These are phyloP conservation scores for Inga oerstediana DNA, from an alignment of 306 rosid species.

Conservation along the genomic window DNA sequence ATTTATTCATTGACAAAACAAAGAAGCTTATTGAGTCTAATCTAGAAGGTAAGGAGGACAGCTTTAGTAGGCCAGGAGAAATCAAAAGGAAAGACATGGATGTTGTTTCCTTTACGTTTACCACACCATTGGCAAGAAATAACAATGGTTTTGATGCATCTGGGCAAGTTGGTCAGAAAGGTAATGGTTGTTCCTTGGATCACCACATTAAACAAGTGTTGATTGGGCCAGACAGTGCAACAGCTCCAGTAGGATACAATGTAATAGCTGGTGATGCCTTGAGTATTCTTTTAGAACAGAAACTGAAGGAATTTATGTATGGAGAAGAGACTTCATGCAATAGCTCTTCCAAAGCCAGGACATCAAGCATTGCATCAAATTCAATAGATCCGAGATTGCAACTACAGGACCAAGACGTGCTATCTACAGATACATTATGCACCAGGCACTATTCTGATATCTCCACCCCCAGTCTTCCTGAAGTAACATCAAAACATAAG, in stretches of 20 bases:
- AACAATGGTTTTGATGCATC: conserved; percentile 58
- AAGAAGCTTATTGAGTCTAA: conserved; percentile 57
- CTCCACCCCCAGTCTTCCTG: conserved; percentile 49
- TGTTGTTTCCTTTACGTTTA: conserved; percentile 94
- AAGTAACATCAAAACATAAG: conserved; percentile 52
- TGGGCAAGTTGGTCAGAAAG: conserved; percentile 42
- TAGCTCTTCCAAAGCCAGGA: conserved; percentile 46
- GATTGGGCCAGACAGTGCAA: conserved; percentile 58
- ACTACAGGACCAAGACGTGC: conserved; percentile 47
- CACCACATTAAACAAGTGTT: conserved; percentile 58
- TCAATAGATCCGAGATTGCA: conserved; percentile 41
- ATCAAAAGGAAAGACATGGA: conserved; percentile 74
- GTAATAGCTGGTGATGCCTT: conserved; percentile 78
- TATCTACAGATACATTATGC: conserved; percentile 35
- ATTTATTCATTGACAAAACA: conserved; percentile 55
- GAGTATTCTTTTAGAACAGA: conserved; percentile 87
- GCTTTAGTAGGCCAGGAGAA: conserved; percentile 57
- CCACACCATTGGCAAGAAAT: conserved; percentile 78
- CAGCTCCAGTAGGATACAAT: conserved; percentile 76
- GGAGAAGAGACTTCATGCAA: conserved; percentile 50
- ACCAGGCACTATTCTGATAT: conserved; percentile 47
- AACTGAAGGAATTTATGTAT: conserved; percentile 69
- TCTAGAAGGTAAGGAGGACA: conserved; percentile 41
- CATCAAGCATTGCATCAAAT: conserved; percentile 44
- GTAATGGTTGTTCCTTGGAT: conserved; percentile 51